These are phyloP conservation scores for Dorcoceras hygrometricum DNA, from an alignment of 257 asterid species.

Conservation along the genomic window DNA sequence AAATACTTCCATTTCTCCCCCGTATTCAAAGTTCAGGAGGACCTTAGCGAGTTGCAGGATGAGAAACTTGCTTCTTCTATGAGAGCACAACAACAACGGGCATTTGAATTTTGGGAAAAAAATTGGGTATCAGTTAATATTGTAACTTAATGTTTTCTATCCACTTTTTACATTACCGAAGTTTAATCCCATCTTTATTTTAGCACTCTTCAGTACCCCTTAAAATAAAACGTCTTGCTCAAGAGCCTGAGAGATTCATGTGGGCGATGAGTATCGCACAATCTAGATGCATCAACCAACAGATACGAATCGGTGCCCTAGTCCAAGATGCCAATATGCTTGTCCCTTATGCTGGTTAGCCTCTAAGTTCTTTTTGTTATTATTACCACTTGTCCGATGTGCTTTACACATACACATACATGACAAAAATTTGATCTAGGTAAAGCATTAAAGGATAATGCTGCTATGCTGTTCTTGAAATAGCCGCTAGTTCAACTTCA, in stretches of 20 bases:
- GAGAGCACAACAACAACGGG: slow-evolving; percentile 73
- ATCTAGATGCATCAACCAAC: slow-evolving; percentile 70
- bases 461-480: slow-evolving; percentile 5
- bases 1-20: slow-evolving; percentile 23
- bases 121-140: slow-evolving; percentile 68
- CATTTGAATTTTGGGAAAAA: slow-evolving; percentile 83
- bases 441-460: neutral
- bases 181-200: slow-evolving; percentile 25
- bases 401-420: neutral
- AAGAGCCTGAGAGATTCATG: slow-evolving; percentile 83
- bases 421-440: neutral
- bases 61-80: slow-evolving; percentile 69
- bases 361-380: slow-evolving; percentile 15
- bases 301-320: slow-evolving; percentile 84
- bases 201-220: slow-evolving; percentile 95
- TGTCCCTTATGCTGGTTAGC: slow-evolving; percentile 96
- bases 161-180: slow-evolving; percentile 21
- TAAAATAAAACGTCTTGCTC: slow-evolving; percentile 84
- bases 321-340: slow-evolving; percentile 86
- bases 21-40: slow-evolving; percentile 55
- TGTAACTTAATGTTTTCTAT: slow-evolving; percentile 19
- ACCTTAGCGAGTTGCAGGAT: slow-evolving; percentile 91
- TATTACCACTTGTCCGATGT: slow-evolving; percentile 6
- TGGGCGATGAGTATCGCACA: slow-evolving; percentile 96
- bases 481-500: slow-evolving; percentile 7